Base-by-base conservation (phyloP, 768 basidiomycete genomes). In the Gloeophyllum trabeum region DNA sequence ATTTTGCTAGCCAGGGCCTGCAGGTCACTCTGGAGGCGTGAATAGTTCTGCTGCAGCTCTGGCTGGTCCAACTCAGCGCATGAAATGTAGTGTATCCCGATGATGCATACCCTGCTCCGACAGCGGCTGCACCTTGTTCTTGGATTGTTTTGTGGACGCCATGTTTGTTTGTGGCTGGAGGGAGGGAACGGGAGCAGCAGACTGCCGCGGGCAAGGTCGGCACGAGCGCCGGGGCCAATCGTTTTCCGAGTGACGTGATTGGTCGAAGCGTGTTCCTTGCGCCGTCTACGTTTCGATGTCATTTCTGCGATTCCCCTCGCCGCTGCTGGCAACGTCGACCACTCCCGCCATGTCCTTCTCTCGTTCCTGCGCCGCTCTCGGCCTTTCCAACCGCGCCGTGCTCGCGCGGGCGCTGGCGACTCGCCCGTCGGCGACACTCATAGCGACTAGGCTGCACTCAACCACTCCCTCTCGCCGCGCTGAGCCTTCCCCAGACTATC, bases 1-100 rank as follows among this genome's bases (percentile, higher is more conserved):
- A 98, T 93, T 65, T 98, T 98, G 49, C 81, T 76, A 26, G 91
- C 90, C 21, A 98, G 64, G n/a, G 79, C 75, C 59, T 93, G 90
- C 22, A 98, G 66, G 39, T 98, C 94, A 62, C 74, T 86, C 61
- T 93, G 86, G 53, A 84, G 71, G 44, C 81, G 77, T 48, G 79
- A 70, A 55, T 87, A 94, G 34, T 69, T 82, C 62, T 81, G 76
- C 61, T 90, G 85, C 44, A 91, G 76, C 61, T 92, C 89, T 90
- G 68, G 69, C 74, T 75, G 57, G 62, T 62, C 45, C 46, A 54
- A 57, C 57, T 68, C 56, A 49, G 50, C 48, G 21, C 14, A 28
- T 26, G 47, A 39, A 25, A 36, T 19, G n/a, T 13, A 24, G 14
- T 35, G 39, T 23, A 37, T 36, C 24, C 34, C 6, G 26, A 14